A percentile compares a stretch with the other conserved stretches of the same genome.
phyloP scores from a whole-genome alignment of 352 stramenopile species.

The Pythium plurisporium region DNA sequence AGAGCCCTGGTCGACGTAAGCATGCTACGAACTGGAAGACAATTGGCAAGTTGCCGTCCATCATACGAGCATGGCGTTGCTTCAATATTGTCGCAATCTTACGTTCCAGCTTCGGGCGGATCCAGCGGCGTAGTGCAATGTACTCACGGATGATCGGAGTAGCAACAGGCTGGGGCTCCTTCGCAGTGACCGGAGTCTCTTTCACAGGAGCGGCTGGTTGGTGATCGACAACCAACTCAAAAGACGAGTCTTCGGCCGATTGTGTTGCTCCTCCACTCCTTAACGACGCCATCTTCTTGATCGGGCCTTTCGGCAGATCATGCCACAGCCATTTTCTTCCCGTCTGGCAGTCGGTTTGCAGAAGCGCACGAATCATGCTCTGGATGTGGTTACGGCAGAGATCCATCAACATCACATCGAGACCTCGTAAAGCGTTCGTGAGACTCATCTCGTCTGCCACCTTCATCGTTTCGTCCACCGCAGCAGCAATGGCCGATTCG shows the following conservation, averaged over 20 bases:
- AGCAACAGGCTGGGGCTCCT: too few relatives aligned
- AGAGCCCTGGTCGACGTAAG: slow-evolving; percentile 20
- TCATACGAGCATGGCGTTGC: slow-evolving; percentile 38
- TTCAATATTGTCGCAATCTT: slow-evolving; percentile 41
- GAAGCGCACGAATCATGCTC: slow-evolving; percentile 40
- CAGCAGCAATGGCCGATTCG: slow-evolving; percentile 37
- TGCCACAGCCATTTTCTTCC: slow-evolving; percentile 31
- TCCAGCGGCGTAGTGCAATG: slow-evolving; percentile 41
- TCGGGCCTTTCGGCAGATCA: slow-evolving; percentile 17
- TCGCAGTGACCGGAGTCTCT: background rate
- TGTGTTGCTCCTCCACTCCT: slow-evolving; percentile 8
- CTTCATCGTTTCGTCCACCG: slow-evolving; percentile 29
- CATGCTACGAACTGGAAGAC: slow-evolving; percentile 12
- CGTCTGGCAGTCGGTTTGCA: slow-evolving; percentile 45
- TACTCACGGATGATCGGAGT: slow-evolving; percentile 38
- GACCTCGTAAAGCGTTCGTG: slow-evolving; percentile 35
- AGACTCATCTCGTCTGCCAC: slow-evolving; percentile 27
- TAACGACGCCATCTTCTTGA: slow-evolving; percentile 26
- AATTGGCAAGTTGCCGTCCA: slow-evolving; percentile 37
- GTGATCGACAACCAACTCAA: slow-evolving; percentile 9
- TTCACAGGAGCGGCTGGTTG: background rate
- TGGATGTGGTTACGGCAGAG: slow-evolving; percentile 57
- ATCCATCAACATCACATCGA: slow-evolving; percentile 44
- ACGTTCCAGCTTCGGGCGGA: slow-evolving; percentile 36
- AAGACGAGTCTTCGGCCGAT: background rate